Evolutionary conservation across 78 protist genomes (phyloP).

Genomic region (Dictyostelium purpureum): DNA sequence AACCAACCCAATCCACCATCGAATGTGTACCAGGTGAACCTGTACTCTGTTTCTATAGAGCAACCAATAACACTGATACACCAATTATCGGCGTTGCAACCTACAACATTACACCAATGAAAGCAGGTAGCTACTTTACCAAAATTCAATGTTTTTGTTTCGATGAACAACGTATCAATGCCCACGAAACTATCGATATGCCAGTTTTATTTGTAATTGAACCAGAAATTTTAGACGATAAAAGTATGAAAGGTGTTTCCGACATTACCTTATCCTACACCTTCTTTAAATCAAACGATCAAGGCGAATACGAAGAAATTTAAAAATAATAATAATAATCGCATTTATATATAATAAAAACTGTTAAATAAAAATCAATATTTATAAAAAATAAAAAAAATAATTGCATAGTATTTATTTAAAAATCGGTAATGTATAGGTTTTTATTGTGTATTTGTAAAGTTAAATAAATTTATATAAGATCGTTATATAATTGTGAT

Average conservation of each 20-base stretch:
- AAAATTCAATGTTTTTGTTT: constrained; percentile 97
- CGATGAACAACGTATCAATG: constrained; percentile 92
- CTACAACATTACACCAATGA: constrained; percentile 90
- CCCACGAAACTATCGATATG: constrained; percentile 94
- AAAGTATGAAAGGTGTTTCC: constrained; percentile 27
- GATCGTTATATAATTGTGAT: neutral
- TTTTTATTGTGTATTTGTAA: neutral
- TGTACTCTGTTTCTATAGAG: constrained; percentile 75
- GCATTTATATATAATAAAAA: neutral
- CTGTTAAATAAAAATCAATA: neutral
- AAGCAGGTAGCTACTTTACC: constrained; percentile 88
- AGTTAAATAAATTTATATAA: neutral
- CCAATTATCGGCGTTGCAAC: constrained; percentile 91
- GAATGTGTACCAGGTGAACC: constrained; percentile 74
- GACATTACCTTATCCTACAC: constrained; percentile 88
- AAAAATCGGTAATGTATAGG: neutral
- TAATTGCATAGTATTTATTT: neutral
- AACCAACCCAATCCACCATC: constrained; percentile 55
- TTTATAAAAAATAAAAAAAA: neutral
- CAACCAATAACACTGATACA: constrained; percentile 83
- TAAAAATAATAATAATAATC: neutral
- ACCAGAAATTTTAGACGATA: constrained; percentile 89
- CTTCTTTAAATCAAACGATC: constrained; percentile 85
- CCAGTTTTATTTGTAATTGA: constrained; percentile 97
- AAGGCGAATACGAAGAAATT: constrained; percentile 77